Evolutionary conservation across 495 filamentous ascomycete genomes (phyloP).

Genomic region (Trypethelium eluteriae): DNA sequence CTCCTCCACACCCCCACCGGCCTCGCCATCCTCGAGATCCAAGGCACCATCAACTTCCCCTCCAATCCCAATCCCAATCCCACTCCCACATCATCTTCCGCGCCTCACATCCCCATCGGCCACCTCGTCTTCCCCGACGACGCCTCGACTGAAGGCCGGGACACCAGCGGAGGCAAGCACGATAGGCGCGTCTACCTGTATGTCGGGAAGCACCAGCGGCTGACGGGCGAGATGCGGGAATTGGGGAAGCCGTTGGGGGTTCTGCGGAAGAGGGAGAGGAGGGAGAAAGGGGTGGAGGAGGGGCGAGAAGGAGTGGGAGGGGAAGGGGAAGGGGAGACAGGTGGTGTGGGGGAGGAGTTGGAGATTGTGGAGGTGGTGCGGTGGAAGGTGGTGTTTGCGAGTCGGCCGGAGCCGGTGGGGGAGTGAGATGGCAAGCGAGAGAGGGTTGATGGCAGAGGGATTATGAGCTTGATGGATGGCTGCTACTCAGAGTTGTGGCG

Average conservation of each 20-base stretch:
- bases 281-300: slow-evolving; percentile 19
- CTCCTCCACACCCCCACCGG: slow-evolving; percentile 78
- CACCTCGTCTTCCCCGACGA: slow-evolving; percentile 73
- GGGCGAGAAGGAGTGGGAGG: slow-evolving; percentile 23
- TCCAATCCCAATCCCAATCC: slow-evolving; percentile 16
- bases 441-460: neutral
- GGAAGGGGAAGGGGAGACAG: slow-evolving; percentile 19
- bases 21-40: slow-evolving; percentile 78
- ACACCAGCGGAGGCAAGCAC: slow-evolving; percentile 55
- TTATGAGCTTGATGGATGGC: neutral
- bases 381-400: slow-evolving; percentile 82
- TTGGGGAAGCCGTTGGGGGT: slow-evolving; percentile 69
- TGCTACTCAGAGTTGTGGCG: too few relatives aligned
- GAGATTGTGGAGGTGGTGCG: slow-evolving; percentile 80
- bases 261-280: slow-evolving; percentile 46
- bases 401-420: slow-evolving; percentile 77
- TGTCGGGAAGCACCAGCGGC: slow-evolving; percentile 79
- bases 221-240: slow-evolving; percentile 86
- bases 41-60: slow-evolving; percentile 74
- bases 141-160: slow-evolving; percentile 31
- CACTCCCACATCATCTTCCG: neutral
- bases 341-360: slow-evolving; percentile 42
- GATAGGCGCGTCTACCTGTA: slow-evolving; percentile 75
- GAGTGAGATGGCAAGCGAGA: neutral
- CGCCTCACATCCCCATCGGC: slow-evolving; percentile 45